Base-by-base conservation (phyloP, 495 filamentous ascomycete species). In the Stereocaulon alpinum region DNA sequence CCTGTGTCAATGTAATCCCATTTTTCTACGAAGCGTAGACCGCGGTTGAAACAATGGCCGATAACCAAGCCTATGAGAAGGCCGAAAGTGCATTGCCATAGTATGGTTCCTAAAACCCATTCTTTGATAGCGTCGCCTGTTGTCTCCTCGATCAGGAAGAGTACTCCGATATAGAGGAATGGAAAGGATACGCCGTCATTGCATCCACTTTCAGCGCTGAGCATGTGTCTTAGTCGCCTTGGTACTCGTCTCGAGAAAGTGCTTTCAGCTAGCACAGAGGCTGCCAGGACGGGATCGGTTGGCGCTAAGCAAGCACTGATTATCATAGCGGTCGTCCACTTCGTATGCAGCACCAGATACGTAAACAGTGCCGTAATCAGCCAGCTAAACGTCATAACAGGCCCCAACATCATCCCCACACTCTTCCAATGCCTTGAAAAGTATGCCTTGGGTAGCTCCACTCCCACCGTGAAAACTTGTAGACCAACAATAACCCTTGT, bases 371-470 rank as follows among this genome's bases (percentile, higher is more conserved):
- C 68, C 41, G 73, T 76, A 37, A 78, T 60, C n/a, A 75, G 63
- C 75, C 75, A 80, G 29, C 71, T 69, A 49, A 74, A 76, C 0
- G 70, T 63, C 77, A 80, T 80, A 32, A 80, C 73, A 0, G 76
- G 76, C 1, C 75, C 74, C 4, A 80, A 65, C 61, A 80, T 66
- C 66, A 74, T 70, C 2, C 66, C 63, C 10, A 80, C 63, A 37
- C 68, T 73, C 43, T 63, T 64, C 76, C 74, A 77, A 55, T 76
- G 72, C 18, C 70, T 60, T 0, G 37, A 58, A 43, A 76, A 74
- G 55, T 76, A 79, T 40, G 60, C 61, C 48, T 76, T 74, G 0
- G 77, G 77, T 9, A 80, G 66, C 54, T 77, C 72, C 24, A 78
- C 69, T 14, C 75, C 76, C 20, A 77, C 72, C 20, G 70, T 68